phyloP scores from a whole-genome alignment of 2,329 filamentous ascomycete species.

The Corynespora cassiicola region DNA sequence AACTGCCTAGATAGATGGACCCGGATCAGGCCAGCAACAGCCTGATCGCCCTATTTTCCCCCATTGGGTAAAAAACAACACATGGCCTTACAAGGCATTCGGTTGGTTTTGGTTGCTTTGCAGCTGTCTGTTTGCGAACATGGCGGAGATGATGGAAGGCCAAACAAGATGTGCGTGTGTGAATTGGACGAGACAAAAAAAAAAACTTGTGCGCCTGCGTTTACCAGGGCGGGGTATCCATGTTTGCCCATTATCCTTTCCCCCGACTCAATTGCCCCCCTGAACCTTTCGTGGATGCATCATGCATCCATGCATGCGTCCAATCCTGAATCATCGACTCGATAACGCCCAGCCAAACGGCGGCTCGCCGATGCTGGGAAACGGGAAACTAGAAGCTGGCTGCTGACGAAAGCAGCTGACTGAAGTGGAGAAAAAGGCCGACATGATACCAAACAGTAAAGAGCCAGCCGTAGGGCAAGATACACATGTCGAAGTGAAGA shows the following conservation, averaged over 20 bases:
- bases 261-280: too few relatives aligned
- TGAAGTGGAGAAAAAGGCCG: conserved; percentile 2
- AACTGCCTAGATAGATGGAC: conserved; percentile 5
- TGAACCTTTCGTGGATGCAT: too few relatives aligned
- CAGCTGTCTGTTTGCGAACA: too few relatives aligned
- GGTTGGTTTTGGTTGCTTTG: too few relatives aligned
- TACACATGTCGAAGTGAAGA: conserved; percentile 19
- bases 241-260: too few relatives aligned
- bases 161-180: too few relatives aligned
- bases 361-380: conserved; percentile 2
- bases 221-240: conserved; percentile 39
- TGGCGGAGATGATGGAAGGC: too few relatives aligned
- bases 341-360: conserved; percentile 11
- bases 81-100: too few relatives aligned
- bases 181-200: conserved; percentile 10
- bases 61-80: too few relatives aligned
- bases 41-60: too few relatives aligned
- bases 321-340: conserved; percentile 2
- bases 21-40: too few relatives aligned
- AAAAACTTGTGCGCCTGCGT: conserved; percentile 34
- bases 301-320: conserved; percentile 8
- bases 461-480: conserved; percentile 14
- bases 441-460: too few relatives aligned
- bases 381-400: not conserved
- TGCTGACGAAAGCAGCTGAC: conserved; percentile 1